Base-by-base conservation (phyloP, 2,329 filamentous ascomycete species). In the Aspergillus sp. region DNA sequence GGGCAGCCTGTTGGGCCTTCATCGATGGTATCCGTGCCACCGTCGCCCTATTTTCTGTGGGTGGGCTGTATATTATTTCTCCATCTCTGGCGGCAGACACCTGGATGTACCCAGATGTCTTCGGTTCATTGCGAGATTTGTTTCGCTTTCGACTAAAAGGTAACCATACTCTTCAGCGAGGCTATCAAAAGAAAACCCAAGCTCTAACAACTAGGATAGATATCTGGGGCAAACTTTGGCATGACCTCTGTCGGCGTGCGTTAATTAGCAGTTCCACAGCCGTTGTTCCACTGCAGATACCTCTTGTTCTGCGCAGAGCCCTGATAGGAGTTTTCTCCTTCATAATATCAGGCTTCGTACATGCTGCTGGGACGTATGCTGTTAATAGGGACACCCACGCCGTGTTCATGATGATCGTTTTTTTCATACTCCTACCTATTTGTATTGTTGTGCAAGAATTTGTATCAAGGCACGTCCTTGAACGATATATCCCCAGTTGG, bases 181-280 rank as follows among this genome's bases (percentile, higher is more conserved):
- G n/a, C 27, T 19, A 19, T 20, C 15, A 13, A 19, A 27, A 46
- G 3, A 33, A 22, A 17, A 34, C 27, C 27, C 27, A 30, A 39
- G n/a, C 6, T 45, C 8, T 40, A 42, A 39, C 51, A 27, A 22
- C 15, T 11, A 30, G 4, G 4, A 13, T 13, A 64, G 61, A 62
- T 22, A 62, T 64, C 33, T 64, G 61, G 61, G 61, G 61, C 34
- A 62, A 60, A 41, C 50, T 62, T 48, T 64, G 61, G 61, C 61
- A 64, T 47, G 61, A 64, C 20, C 56, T 64, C 17, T 64, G 61
- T 11, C 61, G 61, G 4, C 60, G 57, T 9, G 53, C 60, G 7
- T 49, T 64, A 9, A 54, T 64, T 3, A 55, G 57, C 19, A 48
- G 46, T 3, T 56, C 61, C 15, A 40, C 55, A 19, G 41, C 48